phyloP scores from a whole-genome alignment of 495 filamentous ascomycete genomes.

The Hypoxylon fuscum region DNA sequence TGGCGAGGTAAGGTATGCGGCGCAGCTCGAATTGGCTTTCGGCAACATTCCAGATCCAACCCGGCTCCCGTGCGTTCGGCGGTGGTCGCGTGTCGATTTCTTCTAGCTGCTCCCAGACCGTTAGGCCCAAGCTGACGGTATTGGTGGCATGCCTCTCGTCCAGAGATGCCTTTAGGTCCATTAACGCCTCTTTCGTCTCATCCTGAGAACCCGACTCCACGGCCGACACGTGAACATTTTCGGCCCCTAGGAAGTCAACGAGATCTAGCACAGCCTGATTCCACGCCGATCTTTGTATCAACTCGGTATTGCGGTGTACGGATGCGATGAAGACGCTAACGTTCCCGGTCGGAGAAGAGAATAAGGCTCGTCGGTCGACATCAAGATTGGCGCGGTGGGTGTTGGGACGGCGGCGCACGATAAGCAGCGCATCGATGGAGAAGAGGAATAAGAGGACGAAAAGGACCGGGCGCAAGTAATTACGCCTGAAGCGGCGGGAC shows the following conservation, averaged over 20 bases:
- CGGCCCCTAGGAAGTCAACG: slow-evolving; percentile 60
- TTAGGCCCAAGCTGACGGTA: slow-evolving; percentile 62
- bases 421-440: slow-evolving; percentile 38
- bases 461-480: slow-evolving; percentile 41
- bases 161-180: slow-evolving; percentile 63
- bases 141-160: slow-evolving; percentile 60
- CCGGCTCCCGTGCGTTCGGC: slow-evolving; percentile 50
- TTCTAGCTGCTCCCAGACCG: slow-evolving; percentile 65
- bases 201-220: slow-evolving; percentile 76
- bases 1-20: slow-evolving; percentile 75
- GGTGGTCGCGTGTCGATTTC: slow-evolving; percentile 54
- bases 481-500: slow-evolving; percentile 46
- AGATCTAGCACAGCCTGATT: slow-evolving; percentile 64
- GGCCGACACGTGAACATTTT: slow-evolving; percentile 74
- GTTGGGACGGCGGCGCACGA: slow-evolving; percentile 40
- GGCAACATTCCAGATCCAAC: slow-evolving; percentile 65
- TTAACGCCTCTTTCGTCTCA: slow-evolving; percentile 68
- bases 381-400: slow-evolving; percentile 35
- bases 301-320: slow-evolving; percentile 72
- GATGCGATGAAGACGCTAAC: slow-evolving; percentile 68
- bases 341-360: slow-evolving; percentile 27
- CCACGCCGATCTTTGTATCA: slow-evolving; percentile 67
- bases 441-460: slow-evolving; percentile 44
- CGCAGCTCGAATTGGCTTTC: slow-evolving; percentile 63
- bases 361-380: slow-evolving; percentile 23